phyloP scores from a whole-genome alignment of 371 early-diverging fungal species.

The Fennellomyces sp. region DNA sequence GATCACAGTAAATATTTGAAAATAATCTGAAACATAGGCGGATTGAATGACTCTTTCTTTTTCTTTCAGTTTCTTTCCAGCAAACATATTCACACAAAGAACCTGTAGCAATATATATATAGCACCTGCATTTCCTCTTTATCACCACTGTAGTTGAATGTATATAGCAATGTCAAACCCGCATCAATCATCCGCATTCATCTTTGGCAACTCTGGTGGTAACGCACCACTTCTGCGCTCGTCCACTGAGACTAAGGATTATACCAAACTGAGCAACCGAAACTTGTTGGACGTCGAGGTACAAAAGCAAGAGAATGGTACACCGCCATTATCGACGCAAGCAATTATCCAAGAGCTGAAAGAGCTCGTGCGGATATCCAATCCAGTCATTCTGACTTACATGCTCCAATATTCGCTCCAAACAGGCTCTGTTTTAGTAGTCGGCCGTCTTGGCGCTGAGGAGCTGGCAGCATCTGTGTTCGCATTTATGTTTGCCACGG shows the following conservation, averaged over 20 bases:
- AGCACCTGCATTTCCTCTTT: no score
- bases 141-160: no score
- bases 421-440: constrained; percentile 57
- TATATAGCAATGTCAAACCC: no score
- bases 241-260: not conserved
- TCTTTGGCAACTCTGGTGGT: no score
- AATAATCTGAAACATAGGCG: not conserved
- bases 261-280: not conserved
- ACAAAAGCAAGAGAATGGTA: not conserved
- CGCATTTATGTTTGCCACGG: constrained; percentile 78
- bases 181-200: no score
- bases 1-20: not conserved
- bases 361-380: not conserved
- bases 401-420: constrained; percentile 67
- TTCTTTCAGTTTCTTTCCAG: not conserved
- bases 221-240: not conserved
- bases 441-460: constrained; percentile 62
- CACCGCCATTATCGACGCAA: not conserved
- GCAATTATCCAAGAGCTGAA: not conserved
- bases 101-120: no score
- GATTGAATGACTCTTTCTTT: not conserved
- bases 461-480: constrained; percentile 82
- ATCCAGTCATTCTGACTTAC: constrained; percentile 62
- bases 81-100: no score
- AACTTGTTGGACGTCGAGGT: not conserved